Base-by-base conservation (phyloP, 2,329 filamentous ascomycete genomes). In the Penicillium aurantiogriseum region DNA sequence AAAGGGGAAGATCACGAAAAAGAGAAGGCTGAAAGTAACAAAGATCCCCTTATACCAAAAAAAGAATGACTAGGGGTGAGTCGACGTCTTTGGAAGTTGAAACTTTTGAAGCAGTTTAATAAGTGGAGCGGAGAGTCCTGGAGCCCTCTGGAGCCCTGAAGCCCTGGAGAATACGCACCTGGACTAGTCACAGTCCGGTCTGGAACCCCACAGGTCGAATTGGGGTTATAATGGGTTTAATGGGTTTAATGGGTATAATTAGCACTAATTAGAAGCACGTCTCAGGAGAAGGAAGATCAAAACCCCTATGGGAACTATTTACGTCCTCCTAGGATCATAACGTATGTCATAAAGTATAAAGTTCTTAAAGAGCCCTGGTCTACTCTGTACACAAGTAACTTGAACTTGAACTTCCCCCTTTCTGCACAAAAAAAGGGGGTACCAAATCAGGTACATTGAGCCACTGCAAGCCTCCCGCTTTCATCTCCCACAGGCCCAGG, bases 1-100 rank as follows among this genome's bases (percentile, higher is more conserved):
- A 52, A 57, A 55, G 19, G 55, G 35, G 39, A 43, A 58, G 51
- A 42, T 35, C 19, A 21, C 44, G 17, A n/a, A 15, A 25, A 15
- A 25, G 58, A 54, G 58, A 56, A 42, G 45, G 63, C 21, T 35
- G 11, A 27, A 50, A 51, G 25, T 33, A 57, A 53, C 51, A 46
- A 54, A 57, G 44, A 55, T 54, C 53, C 58, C 56, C 56, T 43
- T 52, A 56, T 48, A 52, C 19, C 39, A 29, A 45, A 67, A 67
- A 73, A 73, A 50, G 70, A 76, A 64, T 59, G 72, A 75, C 71
- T 72, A 67, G 58, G 64, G 69, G 71, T 71, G 69, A 73, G 67
- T 59, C 31, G 33, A 49, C 21, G 31, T 33, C 38, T 21, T 47
- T 36, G 19, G 17, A 44, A 56, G 56, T 52, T 56, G 48, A 53